Percentiles rank a stretch among this genome's conserved stretches.
Conservation (phyloP, 2,329 filamentous ascomycete species). For the Moelleriella libera region DNA sequence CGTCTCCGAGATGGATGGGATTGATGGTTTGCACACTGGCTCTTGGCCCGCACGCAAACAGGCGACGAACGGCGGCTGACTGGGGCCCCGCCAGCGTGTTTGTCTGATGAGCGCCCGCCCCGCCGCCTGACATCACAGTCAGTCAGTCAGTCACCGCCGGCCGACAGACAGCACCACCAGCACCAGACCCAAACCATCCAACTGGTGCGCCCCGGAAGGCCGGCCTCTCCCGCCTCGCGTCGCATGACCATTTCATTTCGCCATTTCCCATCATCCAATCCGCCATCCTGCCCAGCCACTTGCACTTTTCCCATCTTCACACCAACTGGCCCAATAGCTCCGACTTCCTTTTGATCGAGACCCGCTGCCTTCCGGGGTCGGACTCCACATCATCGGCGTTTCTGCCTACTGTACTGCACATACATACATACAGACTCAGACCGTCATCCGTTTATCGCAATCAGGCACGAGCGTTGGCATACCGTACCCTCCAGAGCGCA, state of each 20-base stretch:
- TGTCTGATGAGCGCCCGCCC: background rate
- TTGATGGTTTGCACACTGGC: too few species aligned
- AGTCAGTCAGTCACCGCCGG: background rate
- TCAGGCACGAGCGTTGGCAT: background rate
- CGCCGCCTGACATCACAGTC: background rate
- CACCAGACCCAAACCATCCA: too few species aligned
- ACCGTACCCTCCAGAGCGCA: background rate
- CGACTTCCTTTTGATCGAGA: background rate
- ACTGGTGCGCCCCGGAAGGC: background rate
- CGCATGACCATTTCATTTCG: constrained; percentile 1
- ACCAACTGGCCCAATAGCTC: background rate
- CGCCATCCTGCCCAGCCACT: too few species aligned
- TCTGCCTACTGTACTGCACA: background rate
- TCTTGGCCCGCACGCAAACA: too few species aligned
- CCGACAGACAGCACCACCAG: too few species aligned
- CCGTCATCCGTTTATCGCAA: background rate
- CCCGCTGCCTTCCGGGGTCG: background rate
- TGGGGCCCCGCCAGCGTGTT: too few species aligned
- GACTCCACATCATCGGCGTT: background rate
- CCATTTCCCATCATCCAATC: too few species aligned
- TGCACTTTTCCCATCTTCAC: too few species aligned
- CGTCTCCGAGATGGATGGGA: too few species aligned
- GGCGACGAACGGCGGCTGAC: too few species aligned
- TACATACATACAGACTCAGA: too few species aligned
- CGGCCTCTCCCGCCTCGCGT: constrained; percentile 1